A percentile compares a stretch with the other conserved stretches of the same genome.
Evolutionary conservation across 257 asterid genomes (phyloP).

Genomic region (Anisodus acutangulus): DNA sequence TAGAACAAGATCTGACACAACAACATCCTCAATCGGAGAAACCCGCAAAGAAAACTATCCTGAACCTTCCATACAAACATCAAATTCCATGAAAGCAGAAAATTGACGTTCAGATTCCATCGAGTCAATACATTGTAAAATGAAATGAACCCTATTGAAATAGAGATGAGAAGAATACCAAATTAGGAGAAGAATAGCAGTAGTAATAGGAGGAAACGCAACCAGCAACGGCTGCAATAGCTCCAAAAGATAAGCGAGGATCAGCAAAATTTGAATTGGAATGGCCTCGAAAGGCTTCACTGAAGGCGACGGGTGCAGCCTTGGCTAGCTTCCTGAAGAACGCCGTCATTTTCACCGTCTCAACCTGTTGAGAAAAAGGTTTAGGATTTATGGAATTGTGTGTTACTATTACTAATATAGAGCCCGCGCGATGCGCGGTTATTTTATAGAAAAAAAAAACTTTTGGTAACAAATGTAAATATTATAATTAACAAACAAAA

Average conservation of each 20-base stretch:
- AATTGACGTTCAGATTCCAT: not conserved
- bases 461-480: no score
- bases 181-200: slow-evolving; percentile 55
- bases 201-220: slow-evolving; percentile 73
- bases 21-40: not conserved
- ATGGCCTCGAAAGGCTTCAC: slow-evolving; percentile 42
- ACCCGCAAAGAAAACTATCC: not conserved
- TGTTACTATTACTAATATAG: no score
- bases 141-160: slow-evolving; percentile 24
- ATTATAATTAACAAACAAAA: no score
- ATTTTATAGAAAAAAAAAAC: no score
- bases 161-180: slow-evolving; percentile 50
- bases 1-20: slow-evolving; percentile 3
- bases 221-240: slow-evolving; percentile 75
- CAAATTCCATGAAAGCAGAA: not conserved
- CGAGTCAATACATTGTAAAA: not conserved
- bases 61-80: not conserved
- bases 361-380: not conserved
- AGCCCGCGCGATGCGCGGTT: no score
- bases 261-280: slow-evolving; percentile 44
- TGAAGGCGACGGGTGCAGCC: slow-evolving; percentile 59
- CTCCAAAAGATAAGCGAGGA: slow-evolving; percentile 66
- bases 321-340: slow-evolving; percentile 59
- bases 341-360: slow-evolving; percentile 45
- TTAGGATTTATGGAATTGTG: slow-evolving; percentile 12